Evolutionary conservation across 2,329 filamentous ascomycete genomes (phyloP).

Genomic region (Trichoderma semiorbis): DNA sequence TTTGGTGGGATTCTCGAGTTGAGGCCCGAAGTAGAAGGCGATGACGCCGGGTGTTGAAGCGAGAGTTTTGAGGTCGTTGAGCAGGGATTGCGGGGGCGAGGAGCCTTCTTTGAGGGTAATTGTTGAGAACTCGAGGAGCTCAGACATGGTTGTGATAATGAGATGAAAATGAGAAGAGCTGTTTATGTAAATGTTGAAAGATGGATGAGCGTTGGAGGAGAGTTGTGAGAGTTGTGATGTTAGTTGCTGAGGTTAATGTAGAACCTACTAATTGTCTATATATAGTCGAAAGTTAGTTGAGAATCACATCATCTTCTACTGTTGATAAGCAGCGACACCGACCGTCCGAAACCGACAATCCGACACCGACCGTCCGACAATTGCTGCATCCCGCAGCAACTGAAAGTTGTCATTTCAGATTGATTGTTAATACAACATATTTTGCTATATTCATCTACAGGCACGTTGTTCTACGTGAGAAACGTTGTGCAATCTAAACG

Average conservation of each 20-base stretch:
- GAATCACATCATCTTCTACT: neutral
- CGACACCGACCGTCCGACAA: no score
- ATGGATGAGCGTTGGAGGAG: neutral
- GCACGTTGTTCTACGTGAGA: neutral
- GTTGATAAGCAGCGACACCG: neutral
- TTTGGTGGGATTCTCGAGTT: constrained; percentile 33
- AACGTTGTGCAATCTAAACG: neutral
- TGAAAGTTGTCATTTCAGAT: neutral
- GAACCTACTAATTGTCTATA: neutral
- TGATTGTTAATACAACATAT: neutral
- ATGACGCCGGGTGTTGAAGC: constrained; percentile 32
- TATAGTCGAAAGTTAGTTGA: neutral
- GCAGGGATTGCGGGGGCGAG: constrained; percentile 27
- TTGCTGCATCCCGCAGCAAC: neutral
- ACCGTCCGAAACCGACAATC: neutral
- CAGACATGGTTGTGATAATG: constrained; percentile 25
- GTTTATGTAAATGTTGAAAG: neutral
- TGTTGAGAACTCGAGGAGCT: constrained; percentile 31
- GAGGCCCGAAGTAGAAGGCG: constrained; percentile 34
- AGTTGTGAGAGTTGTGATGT: neutral
- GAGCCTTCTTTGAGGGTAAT: constrained; percentile 31
- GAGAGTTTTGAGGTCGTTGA: constrained; percentile 29
- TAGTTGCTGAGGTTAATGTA: neutral
- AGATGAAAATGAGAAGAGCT: neutral
- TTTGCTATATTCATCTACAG: neutral